These are phyloP conservation scores for Leccinellum luteum DNA, from an alignment of 768 basidiomycete species.

Conservation along the genomic window DNA sequence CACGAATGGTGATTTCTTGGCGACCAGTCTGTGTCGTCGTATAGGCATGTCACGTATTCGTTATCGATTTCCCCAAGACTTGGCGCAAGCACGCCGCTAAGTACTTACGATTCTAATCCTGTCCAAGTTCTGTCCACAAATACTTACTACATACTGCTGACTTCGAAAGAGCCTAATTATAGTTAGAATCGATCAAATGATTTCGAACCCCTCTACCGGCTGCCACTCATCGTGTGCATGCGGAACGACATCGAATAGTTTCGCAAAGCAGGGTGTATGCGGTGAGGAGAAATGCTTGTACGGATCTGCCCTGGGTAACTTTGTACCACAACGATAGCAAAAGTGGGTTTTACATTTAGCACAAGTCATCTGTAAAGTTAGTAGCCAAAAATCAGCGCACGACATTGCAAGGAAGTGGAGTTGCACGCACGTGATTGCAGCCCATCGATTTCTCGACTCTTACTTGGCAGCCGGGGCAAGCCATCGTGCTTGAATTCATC, in stretches of 20 bases:
- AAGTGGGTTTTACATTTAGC: constrained; percentile 74
- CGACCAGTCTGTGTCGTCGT: too few species aligned
- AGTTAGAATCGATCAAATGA: constrained; percentile 8
- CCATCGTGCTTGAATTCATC: constrained; percentile 65
- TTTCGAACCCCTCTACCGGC: constrained; percentile 41
- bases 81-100: too few species aligned
- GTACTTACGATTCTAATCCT: background rate
- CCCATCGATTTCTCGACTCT: constrained; percentile 75
- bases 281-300: constrained; percentile 67
- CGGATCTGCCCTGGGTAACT: constrained; percentile 48
- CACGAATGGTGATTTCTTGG: too few species aligned
- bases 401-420: background rate
- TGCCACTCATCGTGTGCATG: constrained; percentile 45
- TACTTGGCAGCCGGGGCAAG: constrained; percentile 71
- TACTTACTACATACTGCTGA: background rate
- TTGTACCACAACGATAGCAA: constrained; percentile 74
- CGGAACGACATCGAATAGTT: constrained; percentile 57
- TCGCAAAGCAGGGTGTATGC: constrained; percentile 55
- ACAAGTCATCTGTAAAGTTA: constrained; percentile 64
- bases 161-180: background rate
- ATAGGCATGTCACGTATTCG: too few species aligned
- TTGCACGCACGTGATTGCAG: constrained; percentile 78
- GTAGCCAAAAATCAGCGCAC: background rate
- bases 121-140: background rate
- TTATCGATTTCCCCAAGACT: too few species aligned